Evolutionary conservation across 176 grass and related monocot species (phyloP), one percentile per base, ranked within the genome.

Genomic region (Chrysopogon serrulatus): DNA sequence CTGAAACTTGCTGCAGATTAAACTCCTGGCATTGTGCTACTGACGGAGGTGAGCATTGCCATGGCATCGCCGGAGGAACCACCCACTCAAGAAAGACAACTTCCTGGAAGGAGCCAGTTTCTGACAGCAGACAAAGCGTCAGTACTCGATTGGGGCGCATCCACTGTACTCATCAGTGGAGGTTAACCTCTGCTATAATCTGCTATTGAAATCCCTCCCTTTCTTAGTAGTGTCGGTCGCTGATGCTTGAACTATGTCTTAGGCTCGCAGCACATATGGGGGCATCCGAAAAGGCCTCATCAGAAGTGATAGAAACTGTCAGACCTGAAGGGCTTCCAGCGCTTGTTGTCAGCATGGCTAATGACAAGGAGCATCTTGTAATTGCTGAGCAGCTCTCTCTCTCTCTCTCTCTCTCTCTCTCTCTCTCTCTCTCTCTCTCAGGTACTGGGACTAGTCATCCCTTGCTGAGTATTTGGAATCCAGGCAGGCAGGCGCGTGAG

Each of bases 241-340:
- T n/a, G n/a, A n/a, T n/a, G n/a, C n/a, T n/a, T n/a, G n/a, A n/a
- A n/a, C n/a, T n/a, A n/a, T n/a, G 9, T 40, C 39, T 87, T 88
- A 59, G n/a, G n/a, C n/a, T n/a, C n/a, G n/a, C 90, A 97, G 92
- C 95, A 35, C 90, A 97, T 71, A 94, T 90, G 0, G 92, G 92
- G 78, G 95, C 92, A 69, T 94, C 95, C 47, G 95, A 90, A 4
- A 91, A 94, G 87, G 90, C 88, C 41, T 83, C 92, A 51, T 82
- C 86, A 5, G 92, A 91, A 1, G 84, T 97, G 57, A 85, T 97
- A 82, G 54, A 48, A 76, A 87, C 71, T 15, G 81, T 88, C 9
- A 82, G 89, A 79, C 83, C 54, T 7, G 59, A 84, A 31, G 90
- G 90, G 4, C 86, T 78, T 61, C 59, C 91, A 57, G 88, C 92